Conservation (phyloP, 1,139 yeast species). For the Scheffersomyces segobiensis region DNA sequence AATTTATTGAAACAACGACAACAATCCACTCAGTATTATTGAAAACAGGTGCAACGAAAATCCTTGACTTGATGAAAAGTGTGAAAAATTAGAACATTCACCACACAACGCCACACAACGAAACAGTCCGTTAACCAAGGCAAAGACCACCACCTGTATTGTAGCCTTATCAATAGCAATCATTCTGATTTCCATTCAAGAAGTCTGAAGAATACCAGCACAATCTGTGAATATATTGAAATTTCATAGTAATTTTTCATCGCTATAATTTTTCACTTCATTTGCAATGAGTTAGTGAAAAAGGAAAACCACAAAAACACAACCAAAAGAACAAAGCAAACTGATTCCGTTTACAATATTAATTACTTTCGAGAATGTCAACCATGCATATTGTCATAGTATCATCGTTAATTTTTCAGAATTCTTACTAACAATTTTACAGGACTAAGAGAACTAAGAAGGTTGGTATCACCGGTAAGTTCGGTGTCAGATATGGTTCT, state of each 20-base stretch:
- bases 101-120: background rate
- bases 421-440: constrained; percentile 40
- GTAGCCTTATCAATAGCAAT: background rate
- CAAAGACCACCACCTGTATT: background rate
- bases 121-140: background rate
- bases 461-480: constrained; percentile 99
- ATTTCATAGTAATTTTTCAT: background rate
- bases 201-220: background rate
- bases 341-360: too few relatives aligned
- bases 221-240: background rate
- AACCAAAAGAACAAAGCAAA: too few relatives aligned
- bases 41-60: background rate
- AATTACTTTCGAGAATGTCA: background rate
- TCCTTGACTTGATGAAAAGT: background rate
- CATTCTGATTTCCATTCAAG: background rate
- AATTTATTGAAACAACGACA: background rate
- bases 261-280: background rate
- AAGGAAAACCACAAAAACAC: background rate
- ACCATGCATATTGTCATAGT: background rate
- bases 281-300: background rate
- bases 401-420: constrained; percentile 14
- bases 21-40: background rate
- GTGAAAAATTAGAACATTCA: background rate
- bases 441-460: constrained; percentile 99
- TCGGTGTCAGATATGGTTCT: constrained; percentile 99